Evolutionary conservation across 805 yeast species (phyloP).

Genomic region (Clavispora phyllophila): DNA sequence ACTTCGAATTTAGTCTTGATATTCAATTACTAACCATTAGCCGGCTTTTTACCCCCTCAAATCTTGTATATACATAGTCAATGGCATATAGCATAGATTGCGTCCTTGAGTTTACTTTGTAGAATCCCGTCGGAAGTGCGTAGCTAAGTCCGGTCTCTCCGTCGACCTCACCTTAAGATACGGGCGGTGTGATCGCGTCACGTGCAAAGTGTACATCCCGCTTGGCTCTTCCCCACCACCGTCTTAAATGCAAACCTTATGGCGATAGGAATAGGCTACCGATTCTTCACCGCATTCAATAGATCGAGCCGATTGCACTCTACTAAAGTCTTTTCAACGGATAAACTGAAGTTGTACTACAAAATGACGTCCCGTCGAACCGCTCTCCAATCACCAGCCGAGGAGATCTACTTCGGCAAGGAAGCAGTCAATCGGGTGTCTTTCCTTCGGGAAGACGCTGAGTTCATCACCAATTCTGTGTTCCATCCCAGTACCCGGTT

Average conservation of each 20-base stretch:
- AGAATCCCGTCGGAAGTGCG: background rate
- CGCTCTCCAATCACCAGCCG: slow-evolving; percentile 1
- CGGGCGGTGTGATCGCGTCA: background rate
- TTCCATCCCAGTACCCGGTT: slow-evolving; percentile 45
- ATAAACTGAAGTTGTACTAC: slow-evolving; percentile 3
- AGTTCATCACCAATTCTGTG: slow-evolving; percentile 45
- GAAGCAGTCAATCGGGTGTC: slow-evolving; percentile 60
- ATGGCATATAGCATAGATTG: background rate
- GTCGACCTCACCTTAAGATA: too few species aligned
- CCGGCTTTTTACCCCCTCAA: background rate
- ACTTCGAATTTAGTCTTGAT: background rate
- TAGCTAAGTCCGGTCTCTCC: too few species aligned
- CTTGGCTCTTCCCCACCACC: too few species aligned
- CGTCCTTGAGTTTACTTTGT: background rate
- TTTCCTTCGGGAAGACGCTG: slow-evolving; percentile 53
- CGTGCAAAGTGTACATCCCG: background rate
- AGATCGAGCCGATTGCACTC: background rate
- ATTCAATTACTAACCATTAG: background rate
- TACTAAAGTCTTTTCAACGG: background rate
- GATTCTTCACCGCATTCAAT: background rate
- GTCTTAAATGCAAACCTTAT: background rate
- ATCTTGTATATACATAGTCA: background rate
- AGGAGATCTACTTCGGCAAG: slow-evolving; percentile 38
- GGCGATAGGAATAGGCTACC: background rate
- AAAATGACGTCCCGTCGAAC: slow-evolving; percentile 8